Percentiles rank a stretch among this genome's conserved stretches.
phyloP scores from a whole-genome alignment of 1,139 yeast genomes.

The Taphrina deformans region DNA sequence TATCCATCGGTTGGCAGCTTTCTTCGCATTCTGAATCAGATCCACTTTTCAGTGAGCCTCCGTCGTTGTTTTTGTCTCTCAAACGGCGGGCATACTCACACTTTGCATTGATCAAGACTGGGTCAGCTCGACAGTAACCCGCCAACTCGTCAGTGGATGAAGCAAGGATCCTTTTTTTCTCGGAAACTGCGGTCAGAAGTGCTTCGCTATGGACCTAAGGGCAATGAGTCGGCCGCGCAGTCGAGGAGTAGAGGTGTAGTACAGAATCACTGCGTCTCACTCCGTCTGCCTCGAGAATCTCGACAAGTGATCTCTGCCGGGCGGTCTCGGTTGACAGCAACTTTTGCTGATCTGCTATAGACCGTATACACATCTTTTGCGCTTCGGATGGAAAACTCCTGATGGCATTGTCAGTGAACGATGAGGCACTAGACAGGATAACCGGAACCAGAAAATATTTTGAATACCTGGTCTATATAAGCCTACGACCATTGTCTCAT shows the following conservation, averaged over 20 bases:
- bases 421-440: too few relatives aligned
- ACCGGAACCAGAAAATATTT: slow-evolving; percentile 9
- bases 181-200: background rate
- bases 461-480: slow-evolving; percentile 1
- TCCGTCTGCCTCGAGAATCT: background rate
- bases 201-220: background rate
- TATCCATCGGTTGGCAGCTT: slow-evolving; percentile 13
- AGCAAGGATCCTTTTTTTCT: background rate
- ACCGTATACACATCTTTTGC: background rate
- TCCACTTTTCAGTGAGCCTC: too few relatives aligned
- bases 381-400: slow-evolving; percentile 24
- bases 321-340: background rate
- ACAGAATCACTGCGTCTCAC: background rate
- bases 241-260: background rate
- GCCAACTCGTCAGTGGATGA: background rate
- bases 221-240: too few relatives aligned
- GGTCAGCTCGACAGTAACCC: background rate
- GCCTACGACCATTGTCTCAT: too few relatives aligned
- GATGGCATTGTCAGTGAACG: background rate
- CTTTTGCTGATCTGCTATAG: background rate
- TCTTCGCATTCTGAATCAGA: background rate
- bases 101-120: background rate
- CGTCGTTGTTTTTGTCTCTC: too few relatives aligned
- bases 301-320: background rate
- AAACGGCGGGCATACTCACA: background rate